These are phyloP conservation scores for Agaricales sp. DNA, from an alignment of 1,284 basidiomycete genomes.

Conservation along the genomic window DNA sequence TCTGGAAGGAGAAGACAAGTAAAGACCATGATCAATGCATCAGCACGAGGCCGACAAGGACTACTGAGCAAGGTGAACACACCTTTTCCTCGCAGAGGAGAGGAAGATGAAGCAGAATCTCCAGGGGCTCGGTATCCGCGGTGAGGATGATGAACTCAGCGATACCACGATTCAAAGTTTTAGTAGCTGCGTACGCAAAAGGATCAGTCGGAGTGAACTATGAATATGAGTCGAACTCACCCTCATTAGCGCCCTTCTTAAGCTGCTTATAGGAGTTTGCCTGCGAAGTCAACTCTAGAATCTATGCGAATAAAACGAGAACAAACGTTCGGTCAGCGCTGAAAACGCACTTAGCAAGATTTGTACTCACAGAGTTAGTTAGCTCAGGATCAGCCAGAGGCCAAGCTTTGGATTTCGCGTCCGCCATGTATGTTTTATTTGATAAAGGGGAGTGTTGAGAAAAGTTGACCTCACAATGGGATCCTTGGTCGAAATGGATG, in stretches of 20 bases:
- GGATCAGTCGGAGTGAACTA: background rate
- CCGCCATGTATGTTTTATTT: constrained; percentile 37
- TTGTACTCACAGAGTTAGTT: constrained; percentile 84
- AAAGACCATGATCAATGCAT: too few species aligned
- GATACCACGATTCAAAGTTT: constrained; percentile 98
- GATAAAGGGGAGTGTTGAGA: background rate
- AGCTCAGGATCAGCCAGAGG: constrained; percentile 83
- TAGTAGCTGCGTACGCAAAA: constrained; percentile 54
- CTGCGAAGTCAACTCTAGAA: constrained; percentile 85
- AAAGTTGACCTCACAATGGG: constrained; percentile 1
- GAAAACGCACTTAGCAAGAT: constrained; percentile 5
- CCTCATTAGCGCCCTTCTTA: constrained; percentile 98
- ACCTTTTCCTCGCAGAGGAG: constrained; percentile 98
- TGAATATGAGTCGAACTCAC: constrained; percentile 26
- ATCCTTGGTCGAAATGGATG: constrained; percentile 11
- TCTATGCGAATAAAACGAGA: constrained; percentile 33
- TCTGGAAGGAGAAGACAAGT: constrained; percentile 33
- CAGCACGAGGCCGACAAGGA: too few species aligned
- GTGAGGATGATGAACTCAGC: constrained; percentile 98
- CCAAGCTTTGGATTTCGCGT: constrained; percentile 75
- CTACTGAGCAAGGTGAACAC: constrained; percentile 10
- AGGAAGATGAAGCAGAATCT: constrained; percentile 95
- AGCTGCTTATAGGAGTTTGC: constrained; percentile 92
- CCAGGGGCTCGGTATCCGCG: constrained; percentile 95
- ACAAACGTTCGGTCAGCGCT: too few species aligned